Evolutionary conservation across 2,329 filamentous ascomycete species (phyloP).

Genomic region (Colletotrichum chlorophyti): DNA sequence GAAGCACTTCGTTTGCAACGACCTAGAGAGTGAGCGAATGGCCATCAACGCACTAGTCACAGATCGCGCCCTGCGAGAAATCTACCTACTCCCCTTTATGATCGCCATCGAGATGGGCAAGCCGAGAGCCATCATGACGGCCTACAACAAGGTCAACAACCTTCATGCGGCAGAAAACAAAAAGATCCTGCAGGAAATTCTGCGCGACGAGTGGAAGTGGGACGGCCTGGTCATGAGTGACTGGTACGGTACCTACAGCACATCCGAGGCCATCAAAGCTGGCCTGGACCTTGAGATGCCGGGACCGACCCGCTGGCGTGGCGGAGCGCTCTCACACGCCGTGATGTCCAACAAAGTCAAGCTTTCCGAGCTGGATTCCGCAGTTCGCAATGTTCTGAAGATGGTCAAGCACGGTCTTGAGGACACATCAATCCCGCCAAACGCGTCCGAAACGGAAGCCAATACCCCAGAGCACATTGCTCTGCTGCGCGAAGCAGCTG

Average conservation of each 20-base stretch:
- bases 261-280: conserved; percentile 35
- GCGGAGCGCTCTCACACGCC: conserved; percentile 54
- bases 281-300: conserved; percentile 48
- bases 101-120: conserved; percentile 57
- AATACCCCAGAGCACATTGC: conserved; percentile 67
- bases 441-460: conserved; percentile 57
- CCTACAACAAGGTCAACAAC: conserved; percentile 50
- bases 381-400: conserved; percentile 39
- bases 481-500: conserved; percentile 41
- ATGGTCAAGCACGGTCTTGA: conserved; percentile 49
- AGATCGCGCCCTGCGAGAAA: conserved; percentile 62
- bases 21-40: conserved; percentile 65
- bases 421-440: conserved; percentile 52
- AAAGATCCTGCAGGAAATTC: conserved; percentile 54
- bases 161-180: conserved; percentile 42
- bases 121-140: conserved; percentile 64
- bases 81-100: conserved; percentile 65
- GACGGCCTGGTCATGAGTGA: conserved; percentile 65
- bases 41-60: conserved; percentile 61
- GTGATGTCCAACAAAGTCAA: conserved; percentile 63
- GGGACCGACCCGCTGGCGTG: conserved; percentile 40
- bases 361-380: conserved; percentile 58
- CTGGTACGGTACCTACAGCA: conserved; percentile 65
- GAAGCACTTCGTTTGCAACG: conserved; percentile 68
- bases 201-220: conserved; percentile 65